Evolutionary conservation across 148 eudicot species (phyloP).

Genomic region (Fallopia convolvulus): DNA sequence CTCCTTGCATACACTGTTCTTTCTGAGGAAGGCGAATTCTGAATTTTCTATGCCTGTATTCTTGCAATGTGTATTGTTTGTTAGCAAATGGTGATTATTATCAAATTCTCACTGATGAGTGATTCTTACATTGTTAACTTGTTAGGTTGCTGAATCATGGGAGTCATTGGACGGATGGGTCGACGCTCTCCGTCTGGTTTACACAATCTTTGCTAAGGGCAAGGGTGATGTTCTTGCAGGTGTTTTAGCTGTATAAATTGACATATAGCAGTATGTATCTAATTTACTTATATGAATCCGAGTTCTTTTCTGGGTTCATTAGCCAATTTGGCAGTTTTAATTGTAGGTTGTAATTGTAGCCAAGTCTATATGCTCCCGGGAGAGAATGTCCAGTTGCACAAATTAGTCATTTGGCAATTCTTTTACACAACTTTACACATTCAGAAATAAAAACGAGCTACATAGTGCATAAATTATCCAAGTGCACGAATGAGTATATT

Average conservation of each 20-base stretch:
- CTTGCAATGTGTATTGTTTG: too few species aligned
- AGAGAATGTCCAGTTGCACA: neutral
- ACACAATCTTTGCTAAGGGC: constrained; percentile 86
- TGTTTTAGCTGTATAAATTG: constrained; percentile 47
- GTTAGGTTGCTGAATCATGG: constrained; percentile 91
- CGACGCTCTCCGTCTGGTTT: constrained; percentile 88
- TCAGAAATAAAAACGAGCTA: neutral
- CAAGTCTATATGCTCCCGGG: neutral
- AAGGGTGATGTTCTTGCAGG: constrained; percentile 90
- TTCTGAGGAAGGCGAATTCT: too few species aligned
- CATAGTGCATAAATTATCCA: too few species aligned
- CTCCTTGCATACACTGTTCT: too few species aligned
- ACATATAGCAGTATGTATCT: neutral
- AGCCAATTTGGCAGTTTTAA: neutral
- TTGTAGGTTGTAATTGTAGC: neutral
- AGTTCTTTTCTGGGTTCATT: too few species aligned
- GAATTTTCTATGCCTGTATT: too few species aligned
- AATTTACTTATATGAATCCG: too few species aligned
- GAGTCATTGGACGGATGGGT: constrained; percentile 83
- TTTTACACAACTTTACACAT: neutral
- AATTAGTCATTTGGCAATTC: neutral
- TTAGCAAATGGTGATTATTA: neutral
- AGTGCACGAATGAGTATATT: too few species aligned
- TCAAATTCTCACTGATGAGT: neutral
- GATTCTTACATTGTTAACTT: neutral